A percentile compares a stretch with the other conserved stretches of the same genome.
phyloP scores from a whole-genome alignment of 331 rosid species.

The Acacia concinna region DNA sequence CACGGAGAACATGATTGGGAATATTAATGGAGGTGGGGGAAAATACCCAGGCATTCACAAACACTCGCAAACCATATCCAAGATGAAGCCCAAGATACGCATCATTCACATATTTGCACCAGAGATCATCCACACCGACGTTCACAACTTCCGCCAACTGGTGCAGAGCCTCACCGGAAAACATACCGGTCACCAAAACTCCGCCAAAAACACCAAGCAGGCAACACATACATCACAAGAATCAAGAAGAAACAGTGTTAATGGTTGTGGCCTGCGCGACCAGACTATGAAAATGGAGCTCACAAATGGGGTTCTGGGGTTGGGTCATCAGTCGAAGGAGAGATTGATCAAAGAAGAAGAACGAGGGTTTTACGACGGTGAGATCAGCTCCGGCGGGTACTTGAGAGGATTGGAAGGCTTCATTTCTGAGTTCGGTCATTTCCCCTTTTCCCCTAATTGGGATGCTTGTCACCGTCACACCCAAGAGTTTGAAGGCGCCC shows the following conservation, averaged over 20 bases:
- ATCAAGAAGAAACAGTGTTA: not conserved
- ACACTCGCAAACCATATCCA: conserved; percentile 60
- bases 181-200: conserved; percentile 37
- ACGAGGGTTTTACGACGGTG: conserved; percentile 44
- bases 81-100: conserved; percentile 74
- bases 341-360: conserved; percentile 31
- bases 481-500: conserved; percentile 60
- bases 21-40: not conserved
- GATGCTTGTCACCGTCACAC: conserved; percentile 39
- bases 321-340: conserved; percentile 10
- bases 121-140: conserved; percentile 84
- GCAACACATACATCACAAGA: not conserved
- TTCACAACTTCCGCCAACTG: conserved; percentile 67
- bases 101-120: conserved; percentile 90
- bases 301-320: conserved; percentile 17
- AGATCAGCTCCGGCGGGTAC: conserved; percentile 46
- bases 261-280: not conserved
- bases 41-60: conserved; percentile 46
- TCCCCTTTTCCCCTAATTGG: conserved; percentile 51
- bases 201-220: conserved; percentile 21
- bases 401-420: conserved; percentile 74
- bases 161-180: conserved; percentile 89
- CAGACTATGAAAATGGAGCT: conserved; percentile 29
- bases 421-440: conserved; percentile 60
- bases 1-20: not conserved